A percentile compares a stretch with the other conserved stretches of the same genome.
These are phyloP conservation scores for Zygnema circumcarinatum DNA, from an alignment of 139 green algal genomes.

Conservation along the genomic window DNA sequence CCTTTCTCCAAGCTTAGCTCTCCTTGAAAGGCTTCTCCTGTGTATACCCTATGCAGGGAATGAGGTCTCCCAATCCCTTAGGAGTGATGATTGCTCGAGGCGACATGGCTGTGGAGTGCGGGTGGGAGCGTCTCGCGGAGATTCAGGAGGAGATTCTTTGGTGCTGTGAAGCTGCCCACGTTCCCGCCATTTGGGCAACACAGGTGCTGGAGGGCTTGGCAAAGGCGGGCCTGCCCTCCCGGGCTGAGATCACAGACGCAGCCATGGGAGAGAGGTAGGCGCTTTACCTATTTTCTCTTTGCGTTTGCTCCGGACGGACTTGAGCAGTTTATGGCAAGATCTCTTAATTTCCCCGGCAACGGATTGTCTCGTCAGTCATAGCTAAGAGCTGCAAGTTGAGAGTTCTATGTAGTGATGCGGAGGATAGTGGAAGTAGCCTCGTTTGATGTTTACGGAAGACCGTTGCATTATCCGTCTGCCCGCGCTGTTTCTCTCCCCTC, in stretches of 20 bases:
- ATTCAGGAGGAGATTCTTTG: conserved; percentile 59
- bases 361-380: no score
- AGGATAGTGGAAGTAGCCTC: no score
- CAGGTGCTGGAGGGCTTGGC: conserved; percentile 54
- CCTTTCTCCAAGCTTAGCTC: no score
- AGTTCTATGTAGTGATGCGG: no score
- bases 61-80: conserved; percentile 26
- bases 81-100: conserved; percentile 58
- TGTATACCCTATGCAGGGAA: no score
- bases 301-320: neutral
- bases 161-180: conserved; percentile 49
- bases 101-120: conserved; percentile 56
- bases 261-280: conserved; percentile 58
- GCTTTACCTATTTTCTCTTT: neutral
- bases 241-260: conserved; percentile 57
- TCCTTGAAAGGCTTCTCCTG: no score
- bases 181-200: conserved; percentile 50
- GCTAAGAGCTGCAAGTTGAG: no score
- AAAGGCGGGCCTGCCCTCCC: conserved; percentile 34
- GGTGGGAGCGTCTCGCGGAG: conserved; percentile 58
- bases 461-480: no score
- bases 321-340: no score
- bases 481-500: no score
- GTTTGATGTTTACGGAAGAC: no score
- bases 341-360: no score